phyloP scores from a whole-genome alignment of 2,329 filamentous ascomycete genomes.

The Claviceps spartinae region DNA sequence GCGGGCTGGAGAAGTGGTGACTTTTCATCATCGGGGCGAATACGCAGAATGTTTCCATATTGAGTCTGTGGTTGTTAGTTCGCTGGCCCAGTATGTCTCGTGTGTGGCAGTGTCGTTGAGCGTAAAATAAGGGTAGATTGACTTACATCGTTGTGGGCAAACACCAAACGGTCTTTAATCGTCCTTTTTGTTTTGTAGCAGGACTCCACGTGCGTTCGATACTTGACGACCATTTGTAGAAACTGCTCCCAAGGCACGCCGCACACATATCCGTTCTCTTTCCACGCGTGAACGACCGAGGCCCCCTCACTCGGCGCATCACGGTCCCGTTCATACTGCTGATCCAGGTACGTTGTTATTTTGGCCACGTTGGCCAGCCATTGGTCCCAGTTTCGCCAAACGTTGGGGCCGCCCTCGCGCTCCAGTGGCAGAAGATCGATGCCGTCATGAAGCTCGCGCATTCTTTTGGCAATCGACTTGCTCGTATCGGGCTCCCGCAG shows the following conservation, averaged over 20 bases:
- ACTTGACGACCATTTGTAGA: constrained; percentile 58
- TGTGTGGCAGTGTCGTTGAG: neutral
- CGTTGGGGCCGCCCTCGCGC: constrained; percentile 61
- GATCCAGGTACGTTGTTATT: constrained; percentile 42
- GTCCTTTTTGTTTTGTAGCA: constrained; percentile 54
- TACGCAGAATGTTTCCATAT: constrained; percentile 90
- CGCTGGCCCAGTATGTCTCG: neutral
- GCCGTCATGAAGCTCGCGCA: constrained; percentile 90
- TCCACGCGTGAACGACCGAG: constrained; percentile 41
- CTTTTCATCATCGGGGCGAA: constrained; percentile 52
- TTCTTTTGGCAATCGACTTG: constrained; percentile 88
- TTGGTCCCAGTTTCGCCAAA: constrained; percentile 90
- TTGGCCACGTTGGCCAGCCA: constrained; percentile 60
- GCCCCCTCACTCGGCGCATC: constrained; percentile 11
- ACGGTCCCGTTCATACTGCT: constrained; percentile 38
- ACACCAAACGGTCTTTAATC: constrained; percentile 66
- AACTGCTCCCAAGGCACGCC: constrained; percentile 75
- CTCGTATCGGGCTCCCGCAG: constrained; percentile 72
- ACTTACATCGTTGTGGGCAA: constrained; percentile 93
- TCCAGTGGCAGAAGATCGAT: constrained; percentile 75
- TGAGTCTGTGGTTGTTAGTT: constrained; percentile 53
- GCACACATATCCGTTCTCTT: constrained; percentile 60
- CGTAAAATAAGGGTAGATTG: neutral
- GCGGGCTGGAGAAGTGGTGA: constrained; percentile 79
- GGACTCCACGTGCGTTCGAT: constrained; percentile 58